A percentile compares a stretch with the other conserved stretches of the same genome.
These are phyloP conservation scores for Cafeteria roenbergensis DNA, from an alignment of 108 stramenopile species.

Conservation along the genomic window DNA sequence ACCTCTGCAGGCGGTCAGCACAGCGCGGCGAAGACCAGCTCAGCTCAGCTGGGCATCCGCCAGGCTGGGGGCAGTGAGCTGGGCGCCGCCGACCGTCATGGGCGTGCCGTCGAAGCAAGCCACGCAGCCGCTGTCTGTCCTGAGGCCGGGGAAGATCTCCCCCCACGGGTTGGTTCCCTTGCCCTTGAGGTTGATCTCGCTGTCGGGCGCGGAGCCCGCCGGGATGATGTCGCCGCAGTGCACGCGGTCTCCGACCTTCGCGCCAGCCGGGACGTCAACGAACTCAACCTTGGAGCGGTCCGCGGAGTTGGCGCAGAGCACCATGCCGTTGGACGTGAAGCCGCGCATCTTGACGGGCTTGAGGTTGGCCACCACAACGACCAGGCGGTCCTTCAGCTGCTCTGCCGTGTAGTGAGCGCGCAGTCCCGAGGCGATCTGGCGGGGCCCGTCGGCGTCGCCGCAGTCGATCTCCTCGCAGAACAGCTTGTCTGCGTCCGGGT, in stretches of 20 bases:
- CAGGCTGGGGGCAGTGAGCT: too few relatives aligned
- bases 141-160: not conserved
- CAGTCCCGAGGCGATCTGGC: slow-evolving; percentile 77
- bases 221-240: slow-evolving; percentile 69
- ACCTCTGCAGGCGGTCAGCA: too few relatives aligned
- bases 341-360: slow-evolving; percentile 88
- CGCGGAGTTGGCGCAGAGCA: slow-evolving; percentile 67
- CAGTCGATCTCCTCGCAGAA: slow-evolving; percentile 94
- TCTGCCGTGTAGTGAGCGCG: slow-evolving; percentile 67
- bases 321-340: slow-evolving; percentile 91
- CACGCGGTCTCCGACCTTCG: slow-evolving; percentile 73
- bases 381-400: slow-evolving; percentile 70
- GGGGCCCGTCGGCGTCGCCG: slow-evolving; percentile 70
- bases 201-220: not conserved
- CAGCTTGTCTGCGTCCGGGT: slow-evolving; percentile 84
- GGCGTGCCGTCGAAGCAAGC: slow-evolving; percentile 5
- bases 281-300: slow-evolving; percentile 71
- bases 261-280: slow-evolving; percentile 76
- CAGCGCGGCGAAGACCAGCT: too few relatives aligned
- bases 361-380: slow-evolving; percentile 86
- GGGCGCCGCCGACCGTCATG: not conserved
- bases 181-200: not conserved
- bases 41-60: too few relatives aligned
- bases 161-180: slow-evolving; percentile 9
- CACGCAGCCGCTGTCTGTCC: not conserved